Base-by-base conservation (phyloP, 129 eudicot genomes). In the Flaveria bidentis region DNA sequence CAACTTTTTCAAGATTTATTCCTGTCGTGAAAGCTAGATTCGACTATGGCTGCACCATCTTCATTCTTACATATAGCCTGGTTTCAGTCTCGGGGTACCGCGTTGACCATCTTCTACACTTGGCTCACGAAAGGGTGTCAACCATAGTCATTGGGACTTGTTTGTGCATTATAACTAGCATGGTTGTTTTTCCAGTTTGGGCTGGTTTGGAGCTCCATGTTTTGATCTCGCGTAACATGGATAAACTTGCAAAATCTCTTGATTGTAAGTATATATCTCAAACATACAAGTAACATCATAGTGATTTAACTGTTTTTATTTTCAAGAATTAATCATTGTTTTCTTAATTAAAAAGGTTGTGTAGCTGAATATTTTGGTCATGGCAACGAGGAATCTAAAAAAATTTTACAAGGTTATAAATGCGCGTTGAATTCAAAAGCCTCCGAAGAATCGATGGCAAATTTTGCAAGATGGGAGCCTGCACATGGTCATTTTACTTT, bases 391-490 rank as follows among this genome's bases (percentile, higher is more conserved):
- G 83, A 75, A 12, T 51, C 75, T 6, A 56, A 13, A 5, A 79
- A 84, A 44, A 77, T 73, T 33, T 51, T 77, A 18, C 77, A 77
- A 77, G 89, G 81, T 23, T 86, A 86, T 81, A 86, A 83, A 75
- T 84, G 87, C 82, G 84, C 80, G 26, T 81, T 89, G 68, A 85
- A 85, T 61, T 80, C 96, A 46, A 89, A 86, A 80, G 82, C 86
- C 28, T 45, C 87, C 0, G 91, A 89, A 74, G 96, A 89, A 68
- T 39, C 89, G 13, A 71, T 89, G 96, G 89, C 92, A 2, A 57
- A 79, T 50, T 87, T 82, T 74, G 92, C 89, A 33, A 82, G 87
- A 87, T 87, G 92, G 92, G 89, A 87, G 76, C 92, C 92, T 79
- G 82, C 84, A n/a, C 89, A 87, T 71, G 92, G 92, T 12, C 70